Evolutionary conservation across 2,329 filamentous ascomycete species (phyloP).

Genomic region (Xylariaceae sp.): DNA sequence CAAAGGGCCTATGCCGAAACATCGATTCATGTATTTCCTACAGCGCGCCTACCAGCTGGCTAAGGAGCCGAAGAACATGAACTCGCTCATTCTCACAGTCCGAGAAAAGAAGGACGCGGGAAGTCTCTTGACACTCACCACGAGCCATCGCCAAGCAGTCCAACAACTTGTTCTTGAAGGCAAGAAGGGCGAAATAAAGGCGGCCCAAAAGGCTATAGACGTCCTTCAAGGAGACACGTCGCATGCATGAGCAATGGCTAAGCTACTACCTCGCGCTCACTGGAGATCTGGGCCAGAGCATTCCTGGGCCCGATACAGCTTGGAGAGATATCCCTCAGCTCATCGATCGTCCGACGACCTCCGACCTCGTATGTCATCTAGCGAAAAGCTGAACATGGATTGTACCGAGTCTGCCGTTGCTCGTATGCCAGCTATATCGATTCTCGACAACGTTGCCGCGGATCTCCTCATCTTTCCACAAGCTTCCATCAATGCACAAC

Average conservation of each 20-base stretch:
- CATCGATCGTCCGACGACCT: neutral
- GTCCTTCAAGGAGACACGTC: neutral
- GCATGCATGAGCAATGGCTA: neutral
- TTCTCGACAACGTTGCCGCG: too few species aligned
- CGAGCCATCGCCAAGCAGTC: neutral
- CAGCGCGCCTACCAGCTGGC: neutral
- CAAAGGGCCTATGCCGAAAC: neutral
- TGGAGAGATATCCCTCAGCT: constrained; percentile 5
- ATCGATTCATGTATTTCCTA: constrained; percentile 3
- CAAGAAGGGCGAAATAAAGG: neutral
- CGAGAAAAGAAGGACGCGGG: constrained; percentile 7
- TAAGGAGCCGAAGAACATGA: neutral
- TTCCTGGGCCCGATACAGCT: neutral
- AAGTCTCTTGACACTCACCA: neutral
- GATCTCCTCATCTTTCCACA: too few species aligned
- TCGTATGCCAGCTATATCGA: too few species aligned
- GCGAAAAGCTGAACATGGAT: neutral
- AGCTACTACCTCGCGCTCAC: constrained; percentile 1
- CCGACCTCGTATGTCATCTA: neutral
- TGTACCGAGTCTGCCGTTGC: neutral
- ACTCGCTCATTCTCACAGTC: neutral
- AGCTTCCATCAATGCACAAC: too few species aligned
- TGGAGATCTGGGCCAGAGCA: neutral
- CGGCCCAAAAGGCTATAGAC: neutral
- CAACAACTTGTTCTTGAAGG: neutral